Base-by-base conservation (phyloP, 345 rosid genomes). In the Populus davidiana region DNA sequence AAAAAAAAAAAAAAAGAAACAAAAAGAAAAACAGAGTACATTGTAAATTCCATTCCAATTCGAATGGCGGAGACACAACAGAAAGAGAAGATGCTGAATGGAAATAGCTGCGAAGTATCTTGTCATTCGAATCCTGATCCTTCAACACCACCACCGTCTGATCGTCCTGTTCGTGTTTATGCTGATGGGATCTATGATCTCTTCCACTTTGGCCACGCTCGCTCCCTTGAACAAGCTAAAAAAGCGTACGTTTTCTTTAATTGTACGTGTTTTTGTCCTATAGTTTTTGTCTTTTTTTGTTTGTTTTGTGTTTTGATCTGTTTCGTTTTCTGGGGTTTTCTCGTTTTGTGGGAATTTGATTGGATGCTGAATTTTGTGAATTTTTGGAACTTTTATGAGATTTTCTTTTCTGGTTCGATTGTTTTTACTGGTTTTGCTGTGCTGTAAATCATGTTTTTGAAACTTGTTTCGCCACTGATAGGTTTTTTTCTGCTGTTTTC, bases 171-270 rank as follows among this genome's bases (percentile, higher is more conserved):
- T 35, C 91, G 98, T 39, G 96, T 94, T 71, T 94, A 93, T 84
- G 98, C 98, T 77, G 97, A 94, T 79, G 98, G 98, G 87, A 94
- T 94, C 92, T 94, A 94, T 85, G 98, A 94, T 89, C 97, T 94
- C 73, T 93, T 94, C 86, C 98, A 94, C 80, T 94, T 92, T 62
- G 98, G 98, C 73, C 98, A 93, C 81, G 98, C 98, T 79, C 87
- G 97, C 78, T 90, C 98, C 35, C 97, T 94, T 80, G 98, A 94
- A 52, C 98, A 94, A 62, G 97, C 98, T 78, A 94, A 94, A 85
- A 88, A 87, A 90, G 78, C 88, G 98, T 94, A 4, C 31, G 89
- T 87, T 75, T 70, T 38, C 68, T 69, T 0, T 8, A 13, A 64
- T 43, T 23, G 59, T 2, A 2, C 9, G 25, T 59, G 14, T n/a